A percentile compares a stretch with the other conserved stretches of the same genome.
Evolutionary conservation across 352 stramenopile genomes (phyloP).

Genomic region (Pythium brachiatum): DNA sequence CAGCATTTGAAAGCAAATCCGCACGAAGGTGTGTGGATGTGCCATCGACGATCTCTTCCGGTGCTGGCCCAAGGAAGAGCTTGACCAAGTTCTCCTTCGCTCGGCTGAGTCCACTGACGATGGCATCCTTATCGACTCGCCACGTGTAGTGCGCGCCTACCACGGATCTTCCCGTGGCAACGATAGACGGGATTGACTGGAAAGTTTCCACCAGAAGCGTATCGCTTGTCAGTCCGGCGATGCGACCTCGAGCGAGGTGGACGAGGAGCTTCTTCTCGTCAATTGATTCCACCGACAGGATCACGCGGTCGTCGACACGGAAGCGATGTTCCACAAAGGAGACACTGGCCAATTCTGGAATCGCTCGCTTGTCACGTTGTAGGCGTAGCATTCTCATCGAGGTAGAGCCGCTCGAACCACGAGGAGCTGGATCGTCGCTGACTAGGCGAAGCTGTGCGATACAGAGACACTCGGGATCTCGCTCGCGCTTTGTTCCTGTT

Average conservation of each 20-base stretch:
- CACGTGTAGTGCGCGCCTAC: constrained; percentile 65
- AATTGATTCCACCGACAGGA: constrained; percentile 68
- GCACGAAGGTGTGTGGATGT: constrained; percentile 28
- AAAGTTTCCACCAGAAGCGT: constrained; percentile 52
- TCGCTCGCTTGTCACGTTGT: constrained; percentile 42
- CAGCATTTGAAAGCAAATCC: constrained; percentile 17
- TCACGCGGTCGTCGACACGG: constrained; percentile 66
- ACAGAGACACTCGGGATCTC: constrained; percentile 50
- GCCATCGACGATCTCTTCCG: constrained; percentile 40
- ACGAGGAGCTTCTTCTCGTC: constrained; percentile 63
- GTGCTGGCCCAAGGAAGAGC: constrained; percentile 58
- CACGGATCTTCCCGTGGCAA: constrained; percentile 50
- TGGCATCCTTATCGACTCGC: constrained; percentile 75
- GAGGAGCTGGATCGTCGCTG: constrained; percentile 33
- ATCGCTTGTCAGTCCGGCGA: constrained; percentile 44
- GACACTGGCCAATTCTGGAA: constrained; percentile 1
- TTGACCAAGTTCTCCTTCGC: constrained; percentile 78
- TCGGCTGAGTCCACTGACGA: constrained; percentile 59
- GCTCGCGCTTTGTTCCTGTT: constrained; percentile 53
- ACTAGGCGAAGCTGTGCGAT: constrained; percentile 54
- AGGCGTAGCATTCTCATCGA: constrained; percentile 45
- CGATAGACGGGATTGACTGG: constrained; percentile 56
- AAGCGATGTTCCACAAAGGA: constrained; percentile 61
- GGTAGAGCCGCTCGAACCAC: constrained; percentile 22
- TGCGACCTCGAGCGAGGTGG: constrained; percentile 54